These are phyloP conservation scores for Aechmea fasciata DNA, from an alignment of 176 grass and related monocot genomes.

Conservation along the genomic window DNA sequence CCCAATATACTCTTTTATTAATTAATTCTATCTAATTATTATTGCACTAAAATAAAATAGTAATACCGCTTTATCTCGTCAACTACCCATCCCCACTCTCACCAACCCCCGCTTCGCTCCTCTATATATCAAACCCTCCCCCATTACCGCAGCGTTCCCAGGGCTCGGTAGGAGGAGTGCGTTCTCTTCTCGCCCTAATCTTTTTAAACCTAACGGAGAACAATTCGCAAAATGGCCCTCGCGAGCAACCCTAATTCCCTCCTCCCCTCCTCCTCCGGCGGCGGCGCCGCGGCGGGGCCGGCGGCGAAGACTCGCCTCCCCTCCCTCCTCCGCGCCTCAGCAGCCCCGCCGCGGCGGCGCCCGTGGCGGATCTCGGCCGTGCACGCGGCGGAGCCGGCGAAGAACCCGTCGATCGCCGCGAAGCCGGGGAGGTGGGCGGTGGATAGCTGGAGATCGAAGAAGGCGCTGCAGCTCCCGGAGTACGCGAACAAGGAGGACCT, in stretches of 20 bases:
- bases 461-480: conserved; percentile 60
- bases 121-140: conserved; percentile 7
- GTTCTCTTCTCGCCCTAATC: neutral
- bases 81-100: neutral
- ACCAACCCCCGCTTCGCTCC: conserved; percentile 4
- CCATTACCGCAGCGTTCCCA: conserved; percentile 12
- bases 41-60: no score
- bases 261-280: neutral
- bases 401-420: conserved; percentile 5
- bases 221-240: conserved; percentile 25
- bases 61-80: neutral
- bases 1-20: no score
- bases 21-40: no score
- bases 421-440: conserved; percentile 44
- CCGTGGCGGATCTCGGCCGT: conserved; percentile 34
- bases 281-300: neutral
- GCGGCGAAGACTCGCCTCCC: conserved; percentile 5
- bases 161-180: neutral
- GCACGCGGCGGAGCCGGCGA: conserved; percentile 38
- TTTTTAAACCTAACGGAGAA: neutral
- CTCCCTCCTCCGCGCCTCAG: conserved; percentile 3
- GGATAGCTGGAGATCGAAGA: conserved; percentile 54
- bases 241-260: conserved; percentile 14
- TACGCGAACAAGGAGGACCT: conserved; percentile 58
- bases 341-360: neutral